Percentiles rank a stretch among this genome's conserved stretches.
phyloP scores from a whole-genome alignment of 1,284 basidiomycete genomes.

The Agroathelia rolfsii region DNA sequence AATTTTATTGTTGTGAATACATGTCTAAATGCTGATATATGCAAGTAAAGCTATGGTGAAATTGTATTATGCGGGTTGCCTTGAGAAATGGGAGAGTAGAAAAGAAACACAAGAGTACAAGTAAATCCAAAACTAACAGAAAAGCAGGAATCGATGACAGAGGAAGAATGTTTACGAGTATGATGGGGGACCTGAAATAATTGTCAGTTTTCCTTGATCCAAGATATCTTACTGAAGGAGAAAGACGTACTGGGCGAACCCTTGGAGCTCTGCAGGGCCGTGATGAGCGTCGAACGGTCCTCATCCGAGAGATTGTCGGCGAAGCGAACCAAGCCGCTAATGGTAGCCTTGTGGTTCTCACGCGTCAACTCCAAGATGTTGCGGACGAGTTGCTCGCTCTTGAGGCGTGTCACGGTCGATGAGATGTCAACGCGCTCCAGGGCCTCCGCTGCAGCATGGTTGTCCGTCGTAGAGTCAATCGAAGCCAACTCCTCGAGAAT shows the following conservation, averaged over 20 bases:
- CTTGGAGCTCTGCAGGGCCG: constrained; percentile 45
- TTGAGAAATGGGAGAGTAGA: no score
- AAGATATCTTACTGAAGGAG: background rate
- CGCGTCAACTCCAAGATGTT: constrained; percentile 52
- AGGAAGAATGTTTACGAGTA: constrained; percentile 12
- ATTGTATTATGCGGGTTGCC: no score
- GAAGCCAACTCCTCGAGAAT: constrained; percentile 51
- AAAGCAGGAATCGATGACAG: constrained; percentile 8
- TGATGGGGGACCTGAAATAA: constrained; percentile 16
- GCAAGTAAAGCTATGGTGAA: no score
- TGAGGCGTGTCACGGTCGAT: constrained; percentile 48
- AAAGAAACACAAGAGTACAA: constrained; percentile 12
- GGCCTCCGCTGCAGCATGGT: constrained; percentile 46
- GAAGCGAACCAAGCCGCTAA: constrained; percentile 58
- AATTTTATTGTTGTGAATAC: no score
- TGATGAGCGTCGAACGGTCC: constrained; percentile 54
- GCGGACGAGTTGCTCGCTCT: constrained; percentile 53
- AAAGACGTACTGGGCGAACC: constrained; percentile 42
- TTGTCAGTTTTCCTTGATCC: constrained; percentile 2
- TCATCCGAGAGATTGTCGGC: constrained; percentile 64
- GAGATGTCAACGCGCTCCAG: constrained; percentile 62
- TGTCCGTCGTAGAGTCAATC: constrained; percentile 39
- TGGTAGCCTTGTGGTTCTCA: constrained; percentile 59
- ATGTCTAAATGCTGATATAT: no score
- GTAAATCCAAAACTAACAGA: constrained; percentile 4